phyloP scores from a whole-genome alignment of 495 filamentous ascomycete genomes.

The Xylaria sp. region DNA sequence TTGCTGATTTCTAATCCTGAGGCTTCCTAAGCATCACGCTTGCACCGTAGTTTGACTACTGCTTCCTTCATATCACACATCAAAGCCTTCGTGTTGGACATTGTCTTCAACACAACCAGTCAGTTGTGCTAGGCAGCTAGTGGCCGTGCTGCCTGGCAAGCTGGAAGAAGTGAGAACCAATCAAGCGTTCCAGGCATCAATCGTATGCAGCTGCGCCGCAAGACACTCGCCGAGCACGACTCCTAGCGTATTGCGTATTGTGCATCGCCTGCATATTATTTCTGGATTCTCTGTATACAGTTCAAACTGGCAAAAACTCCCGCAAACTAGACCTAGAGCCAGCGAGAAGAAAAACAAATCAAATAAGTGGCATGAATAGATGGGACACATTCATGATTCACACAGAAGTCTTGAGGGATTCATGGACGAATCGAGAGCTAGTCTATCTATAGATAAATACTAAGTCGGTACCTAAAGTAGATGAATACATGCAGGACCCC shows the following conservation, averaged over 20 bases:
- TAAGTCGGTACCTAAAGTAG: too few species aligned
- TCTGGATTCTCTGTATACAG: too few species aligned
- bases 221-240: neutral
- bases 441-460: too few species aligned
- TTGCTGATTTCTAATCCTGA: neutral
- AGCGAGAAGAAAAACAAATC: neutral
- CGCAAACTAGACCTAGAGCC: too few species aligned
- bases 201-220: neutral
- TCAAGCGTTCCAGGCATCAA: constrained; percentile 2
- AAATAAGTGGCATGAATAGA: neutral
- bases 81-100: neutral
- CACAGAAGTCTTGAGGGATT: neutral
- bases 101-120: neutral
- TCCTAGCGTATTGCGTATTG: neutral
- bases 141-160: neutral
- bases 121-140: neutral
- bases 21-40: neutral
- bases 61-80: neutral
- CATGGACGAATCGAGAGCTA: neutral
- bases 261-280: neutral
- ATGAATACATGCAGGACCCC: too few species aligned
- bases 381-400: neutral
- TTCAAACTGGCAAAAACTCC: neutral
- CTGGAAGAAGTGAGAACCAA: neutral
- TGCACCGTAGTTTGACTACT: neutral